Conservation (phyloP, 306 rosid species). For the cucumber (Cucumis sativus) region DNA sequence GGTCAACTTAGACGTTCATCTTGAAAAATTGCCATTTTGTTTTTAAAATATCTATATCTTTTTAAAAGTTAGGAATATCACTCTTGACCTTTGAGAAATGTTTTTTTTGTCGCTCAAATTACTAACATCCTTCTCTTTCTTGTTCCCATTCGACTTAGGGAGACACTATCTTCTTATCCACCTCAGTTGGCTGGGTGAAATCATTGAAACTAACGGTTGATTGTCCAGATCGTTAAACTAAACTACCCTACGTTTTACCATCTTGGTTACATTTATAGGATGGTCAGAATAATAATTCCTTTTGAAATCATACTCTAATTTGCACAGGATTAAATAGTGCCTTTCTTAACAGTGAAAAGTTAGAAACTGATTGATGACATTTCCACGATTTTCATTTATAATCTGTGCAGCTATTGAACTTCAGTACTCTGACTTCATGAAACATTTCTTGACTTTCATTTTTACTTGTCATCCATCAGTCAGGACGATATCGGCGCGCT, state of each 20-base stretch:
- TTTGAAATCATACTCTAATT: neutral
- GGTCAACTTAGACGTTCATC: neutral
- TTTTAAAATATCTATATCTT: too few relatives aligned
- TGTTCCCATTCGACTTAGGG: neutral
- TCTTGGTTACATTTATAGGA: neutral
- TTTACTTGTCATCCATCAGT: constrained; percentile 11
- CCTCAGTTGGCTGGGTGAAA: neutral
- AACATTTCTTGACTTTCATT: neutral
- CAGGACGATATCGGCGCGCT: constrained; percentile 64
- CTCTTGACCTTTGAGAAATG: too few relatives aligned
- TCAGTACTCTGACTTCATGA: neutral
- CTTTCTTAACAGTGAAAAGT: neutral
- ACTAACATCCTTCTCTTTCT: neutral
- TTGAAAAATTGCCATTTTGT: too few relatives aligned
- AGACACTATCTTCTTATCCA: neutral
- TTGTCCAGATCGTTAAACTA: neutral
- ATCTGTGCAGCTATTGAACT: neutral
- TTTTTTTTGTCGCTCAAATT: neutral
- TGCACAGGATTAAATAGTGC: neutral
- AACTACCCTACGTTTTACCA: neutral
- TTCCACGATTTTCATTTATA: neutral
- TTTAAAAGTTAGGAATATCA: too few relatives aligned
- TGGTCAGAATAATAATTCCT: neutral
- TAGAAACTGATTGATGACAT: neutral
- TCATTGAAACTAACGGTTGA: neutral